A percentile compares a stretch with the other conserved stretches of the same genome.
Conservation (phyloP, 129 eudicot species). For the Tagetes erecta region DNA sequence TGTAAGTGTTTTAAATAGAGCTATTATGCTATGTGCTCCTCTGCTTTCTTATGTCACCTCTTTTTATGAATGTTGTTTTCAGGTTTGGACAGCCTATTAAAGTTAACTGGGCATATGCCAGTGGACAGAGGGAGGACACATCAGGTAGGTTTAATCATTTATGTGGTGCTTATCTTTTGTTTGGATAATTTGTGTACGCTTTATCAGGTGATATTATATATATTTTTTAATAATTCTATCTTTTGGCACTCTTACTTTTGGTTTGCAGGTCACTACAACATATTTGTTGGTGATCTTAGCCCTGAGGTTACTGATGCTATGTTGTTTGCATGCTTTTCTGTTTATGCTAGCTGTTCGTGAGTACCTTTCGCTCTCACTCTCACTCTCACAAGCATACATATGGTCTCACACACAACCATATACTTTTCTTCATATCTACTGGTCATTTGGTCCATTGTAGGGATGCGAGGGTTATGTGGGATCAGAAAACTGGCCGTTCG, state of each 20-base stretch:
- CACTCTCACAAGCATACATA: not conserved
- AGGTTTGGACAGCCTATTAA: constrained; percentile 99
- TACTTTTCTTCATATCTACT: not conserved
- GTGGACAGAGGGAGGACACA: constrained; percentile 97
- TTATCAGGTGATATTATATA: not conserved
- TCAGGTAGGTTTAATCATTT: constrained; percentile 48
- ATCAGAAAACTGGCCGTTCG: constrained; percentile 93
- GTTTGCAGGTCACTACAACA: constrained; percentile 79
- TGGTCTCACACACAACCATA: constrained; percentile 6
- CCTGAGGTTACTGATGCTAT: constrained; percentile 97
- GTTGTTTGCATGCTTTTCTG: constrained; percentile 89
- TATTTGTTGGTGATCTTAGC: constrained; percentile 99
- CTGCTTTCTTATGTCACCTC: not conserved
- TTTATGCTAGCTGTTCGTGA: constrained; percentile 89
- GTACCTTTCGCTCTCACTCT: constrained; percentile 26
- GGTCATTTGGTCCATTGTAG: constrained; percentile 34
- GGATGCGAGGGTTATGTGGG: constrained; percentile 99
- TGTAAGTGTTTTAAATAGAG: constrained; percentile 52
- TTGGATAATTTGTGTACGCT: constrained; percentile 4
- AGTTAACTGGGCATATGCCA: constrained; percentile 97
- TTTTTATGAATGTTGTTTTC: constrained; percentile 29
- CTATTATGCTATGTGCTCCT: not conserved
- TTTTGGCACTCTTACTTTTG: constrained; percentile 28
- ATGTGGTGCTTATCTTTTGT: not conserved
- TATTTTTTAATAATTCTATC: not conserved